A percentile compares a stretch with the other conserved stretches of the same genome.
phyloP scores from a whole-genome alignment of 306 rosid species.

The Lathyrus aphaca region DNA sequence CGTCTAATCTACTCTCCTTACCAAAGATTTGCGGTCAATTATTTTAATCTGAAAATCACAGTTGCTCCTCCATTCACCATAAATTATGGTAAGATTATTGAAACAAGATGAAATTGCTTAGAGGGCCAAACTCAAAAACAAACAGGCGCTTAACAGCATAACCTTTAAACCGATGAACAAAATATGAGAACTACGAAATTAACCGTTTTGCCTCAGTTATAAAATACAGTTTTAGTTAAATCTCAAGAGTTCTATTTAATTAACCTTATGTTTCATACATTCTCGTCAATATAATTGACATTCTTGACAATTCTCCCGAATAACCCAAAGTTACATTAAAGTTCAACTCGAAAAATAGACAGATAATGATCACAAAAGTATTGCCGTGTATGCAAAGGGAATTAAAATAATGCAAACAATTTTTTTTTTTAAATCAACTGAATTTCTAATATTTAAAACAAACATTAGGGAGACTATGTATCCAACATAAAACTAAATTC shows the following conservation, averaged over 20 bases:
- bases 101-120: constrained; percentile 11
- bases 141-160: constrained; percentile 10
- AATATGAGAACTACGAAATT: constrained; percentile 6
- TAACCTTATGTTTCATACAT: constrained; percentile 10
- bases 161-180: neutral
- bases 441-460: constrained; percentile 12
- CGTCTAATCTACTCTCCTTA: too few relatives aligned
- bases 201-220: neutral
- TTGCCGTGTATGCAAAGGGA: neutral
- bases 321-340: neutral
- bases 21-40: neutral
- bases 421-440: neutral
- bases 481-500: neutral
- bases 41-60: neutral
- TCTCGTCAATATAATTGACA: constrained; percentile 11
- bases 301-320: too few relatives aligned
- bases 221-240: neutral
- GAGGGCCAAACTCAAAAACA: constrained; percentile 18
- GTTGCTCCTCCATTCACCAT: too few relatives aligned
- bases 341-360: neutral
- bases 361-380: neutral
- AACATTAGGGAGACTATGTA: neutral
- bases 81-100: neutral
- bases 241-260: constrained; percentile 3
- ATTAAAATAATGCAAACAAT: neutral